Evolutionary conservation across 371 early-diverging fungal genomes (phyloP).

Genomic region (Sporodiniella umbellata): DNA sequence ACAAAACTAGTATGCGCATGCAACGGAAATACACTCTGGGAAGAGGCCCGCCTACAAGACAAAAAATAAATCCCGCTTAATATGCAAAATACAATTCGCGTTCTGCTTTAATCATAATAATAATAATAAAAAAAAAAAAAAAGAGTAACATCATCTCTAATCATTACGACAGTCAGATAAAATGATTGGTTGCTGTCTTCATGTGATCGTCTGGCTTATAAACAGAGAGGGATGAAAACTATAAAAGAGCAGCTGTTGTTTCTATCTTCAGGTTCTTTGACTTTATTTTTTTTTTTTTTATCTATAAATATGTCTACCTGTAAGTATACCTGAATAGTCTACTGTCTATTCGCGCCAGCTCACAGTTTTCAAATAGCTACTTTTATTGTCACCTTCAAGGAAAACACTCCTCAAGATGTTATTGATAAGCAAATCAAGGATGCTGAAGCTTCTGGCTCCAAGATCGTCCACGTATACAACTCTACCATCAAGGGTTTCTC

Average conservation of each 20-base stretch:
- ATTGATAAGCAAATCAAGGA: constrained; percentile 38
- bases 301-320: background rate
- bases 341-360: no score
- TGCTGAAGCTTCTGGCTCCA: constrained; percentile 34
- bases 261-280: background rate
- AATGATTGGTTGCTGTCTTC: background rate
- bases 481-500: constrained; percentile 43
- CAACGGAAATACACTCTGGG: constrained; percentile 84
- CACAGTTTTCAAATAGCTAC: constrained; percentile 15
- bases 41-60: constrained; percentile 56
- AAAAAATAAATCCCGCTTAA: background rate
- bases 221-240: background rate
- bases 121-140: no score
- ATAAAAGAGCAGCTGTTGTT: background rate
- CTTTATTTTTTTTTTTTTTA: constrained; percentile 1
- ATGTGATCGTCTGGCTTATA: constrained; percentile 1
- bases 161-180: background rate
- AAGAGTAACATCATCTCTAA: no score
- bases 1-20: constrained; percentile 87
- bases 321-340: background rate
- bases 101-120: background rate
- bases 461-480: constrained; percentile 36
- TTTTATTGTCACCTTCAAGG: constrained; percentile 46
- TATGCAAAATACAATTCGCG: background rate
- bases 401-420: constrained; percentile 37